phyloP scores from a whole-genome alignment of 1,284 basidiomycete species.

The Ceratobasidium papillatum region DNA sequence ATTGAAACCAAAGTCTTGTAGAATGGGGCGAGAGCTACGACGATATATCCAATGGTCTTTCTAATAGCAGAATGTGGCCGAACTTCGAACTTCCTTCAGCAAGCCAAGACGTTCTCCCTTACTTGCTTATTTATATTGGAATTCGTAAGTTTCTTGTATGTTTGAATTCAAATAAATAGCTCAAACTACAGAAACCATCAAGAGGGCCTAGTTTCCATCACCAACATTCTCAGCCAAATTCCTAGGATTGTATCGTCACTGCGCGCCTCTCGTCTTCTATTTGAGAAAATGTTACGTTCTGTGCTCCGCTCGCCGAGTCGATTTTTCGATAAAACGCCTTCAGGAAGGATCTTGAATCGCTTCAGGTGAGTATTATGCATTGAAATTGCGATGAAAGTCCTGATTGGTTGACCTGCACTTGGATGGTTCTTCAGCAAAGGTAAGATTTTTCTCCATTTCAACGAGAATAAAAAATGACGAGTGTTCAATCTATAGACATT shows the following conservation, averaged over 20 bases:
- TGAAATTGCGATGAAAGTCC: background rate
- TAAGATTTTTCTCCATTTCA: background rate
- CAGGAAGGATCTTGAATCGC: constrained; percentile 24
- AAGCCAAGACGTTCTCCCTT: constrained; percentile 34
- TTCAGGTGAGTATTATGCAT: background rate
- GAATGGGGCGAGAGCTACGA: constrained; percentile 41
- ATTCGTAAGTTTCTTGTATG: background rate
- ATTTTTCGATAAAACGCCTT: constrained; percentile 41
- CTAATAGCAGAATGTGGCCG: background rate
- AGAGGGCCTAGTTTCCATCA: constrained; percentile 5
- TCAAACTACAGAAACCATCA: background rate
- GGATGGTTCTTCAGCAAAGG: background rate
- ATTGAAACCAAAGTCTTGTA: background rate
- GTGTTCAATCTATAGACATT: constrained; percentile 15
- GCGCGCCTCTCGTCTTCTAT: constrained; percentile 34
- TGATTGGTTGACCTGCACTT: background rate
- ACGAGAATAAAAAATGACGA: background rate
- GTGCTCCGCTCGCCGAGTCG: constrained; percentile 40
- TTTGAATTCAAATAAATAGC: background rate
- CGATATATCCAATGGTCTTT: background rate
- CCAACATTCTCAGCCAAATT: constrained; percentile 7
- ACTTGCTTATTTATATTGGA: constrained; percentile 23
- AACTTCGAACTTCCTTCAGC: constrained; percentile 16
- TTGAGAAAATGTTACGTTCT: constrained; percentile 34
- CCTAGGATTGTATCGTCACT: constrained; percentile 17